Percentiles rank a stretch among this genome's conserved stretches.
Conservation (phyloP, 306 rosid species). For the Prunus mira region DNA sequence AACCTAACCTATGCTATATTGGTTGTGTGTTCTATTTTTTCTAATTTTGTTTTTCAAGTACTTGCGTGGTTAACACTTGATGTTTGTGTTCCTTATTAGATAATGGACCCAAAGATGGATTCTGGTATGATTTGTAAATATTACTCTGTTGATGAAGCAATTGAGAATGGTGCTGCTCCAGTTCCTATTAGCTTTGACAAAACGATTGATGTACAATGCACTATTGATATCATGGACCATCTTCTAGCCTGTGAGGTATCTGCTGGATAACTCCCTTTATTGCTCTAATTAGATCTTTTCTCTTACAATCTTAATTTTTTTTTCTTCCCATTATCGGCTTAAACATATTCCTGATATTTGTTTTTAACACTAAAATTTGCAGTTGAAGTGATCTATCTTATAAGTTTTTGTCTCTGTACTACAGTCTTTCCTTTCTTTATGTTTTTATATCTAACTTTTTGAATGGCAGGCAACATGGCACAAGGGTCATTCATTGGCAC, state of each 20-base stretch:
- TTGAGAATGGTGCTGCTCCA: conserved; percentile 94
- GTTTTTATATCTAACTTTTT: conserved; percentile 22
- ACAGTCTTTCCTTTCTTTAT: not conserved
- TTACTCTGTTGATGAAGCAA: conserved; percentile 93
- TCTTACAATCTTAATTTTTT: not conserved
- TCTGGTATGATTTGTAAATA: conserved; percentile 77
- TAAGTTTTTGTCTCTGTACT: not conserved
- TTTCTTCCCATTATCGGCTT: not conserved
- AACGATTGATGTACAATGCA: conserved; percentile 63
- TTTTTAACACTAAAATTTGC: not conserved
- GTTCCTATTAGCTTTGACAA: conserved; percentile 76
- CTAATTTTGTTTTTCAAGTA: not conserved
- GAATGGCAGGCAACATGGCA: conserved; percentile 97
- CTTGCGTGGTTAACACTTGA: not conserved
- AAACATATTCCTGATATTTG: not conserved
- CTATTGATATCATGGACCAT: conserved; percentile 92
- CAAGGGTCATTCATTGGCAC: conserved; percentile 97
- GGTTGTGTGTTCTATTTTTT: conserved; percentile 1
- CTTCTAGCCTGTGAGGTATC: conserved; percentile 92
- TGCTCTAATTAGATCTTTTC: not conserved
- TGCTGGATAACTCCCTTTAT: conserved; percentile 10
- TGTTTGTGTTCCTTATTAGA: conserved; percentile 42
- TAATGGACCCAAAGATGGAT: conserved; percentile 99
- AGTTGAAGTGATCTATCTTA: not conserved
- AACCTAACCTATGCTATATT: not conserved